Percentiles rank a stretch among this genome's conserved stretches.
Evolutionary conservation across 768 basidiomycete species (phyloP).

Genomic region (Macrolepiota fuliginosa): DNA sequence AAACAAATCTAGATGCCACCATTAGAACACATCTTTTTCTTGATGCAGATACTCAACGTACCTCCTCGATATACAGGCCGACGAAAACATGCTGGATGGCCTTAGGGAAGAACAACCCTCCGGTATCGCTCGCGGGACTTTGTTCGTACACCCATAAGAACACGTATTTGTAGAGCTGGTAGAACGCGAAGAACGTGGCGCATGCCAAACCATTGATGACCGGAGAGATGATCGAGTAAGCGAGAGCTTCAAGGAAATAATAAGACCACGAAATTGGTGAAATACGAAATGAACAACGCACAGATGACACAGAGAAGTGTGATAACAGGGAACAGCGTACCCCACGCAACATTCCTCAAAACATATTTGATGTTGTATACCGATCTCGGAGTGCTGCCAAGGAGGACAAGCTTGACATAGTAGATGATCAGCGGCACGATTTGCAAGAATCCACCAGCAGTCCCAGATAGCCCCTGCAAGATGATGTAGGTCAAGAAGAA

Average conservation of each 20-base stretch:
- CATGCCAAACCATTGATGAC: constrained; percentile 90
- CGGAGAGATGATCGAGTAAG: constrained; percentile 88
- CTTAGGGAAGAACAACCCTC: constrained; percentile 93
- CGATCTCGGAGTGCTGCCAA: constrained; percentile 86
- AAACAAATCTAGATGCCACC: constrained; percentile 50
- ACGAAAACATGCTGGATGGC: constrained; percentile 93
- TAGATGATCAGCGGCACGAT: constrained; percentile 76
- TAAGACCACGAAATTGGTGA: constrained; percentile 38
- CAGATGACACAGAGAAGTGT: constrained; percentile 80
- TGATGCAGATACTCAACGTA: not conserved
- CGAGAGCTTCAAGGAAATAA: constrained; percentile 45
- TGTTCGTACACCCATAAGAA: constrained; percentile 82
- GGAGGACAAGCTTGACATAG: constrained; percentile 85
- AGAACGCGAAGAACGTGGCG: constrained; percentile 81
- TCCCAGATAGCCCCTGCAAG: constrained; percentile 77
- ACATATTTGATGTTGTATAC: constrained; percentile 83
- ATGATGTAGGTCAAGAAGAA: constrained; percentile 91
- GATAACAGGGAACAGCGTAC: constrained; percentile 61
- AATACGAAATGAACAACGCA: not conserved
- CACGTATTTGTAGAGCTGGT: constrained; percentile 81
- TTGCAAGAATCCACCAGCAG: constrained; percentile 79
- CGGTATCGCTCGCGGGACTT: constrained; percentile 70
- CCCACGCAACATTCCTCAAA: constrained; percentile 72
- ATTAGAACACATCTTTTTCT: not conserved
- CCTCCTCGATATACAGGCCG: constrained; percentile 87